Percentiles rank a stretch among this genome's conserved stretches.
These are phyloP conservation scores for Ophiostoma sp. DNA, from an alignment of 2,329 filamentous ascomycete species.

Conservation along the genomic window DNA sequence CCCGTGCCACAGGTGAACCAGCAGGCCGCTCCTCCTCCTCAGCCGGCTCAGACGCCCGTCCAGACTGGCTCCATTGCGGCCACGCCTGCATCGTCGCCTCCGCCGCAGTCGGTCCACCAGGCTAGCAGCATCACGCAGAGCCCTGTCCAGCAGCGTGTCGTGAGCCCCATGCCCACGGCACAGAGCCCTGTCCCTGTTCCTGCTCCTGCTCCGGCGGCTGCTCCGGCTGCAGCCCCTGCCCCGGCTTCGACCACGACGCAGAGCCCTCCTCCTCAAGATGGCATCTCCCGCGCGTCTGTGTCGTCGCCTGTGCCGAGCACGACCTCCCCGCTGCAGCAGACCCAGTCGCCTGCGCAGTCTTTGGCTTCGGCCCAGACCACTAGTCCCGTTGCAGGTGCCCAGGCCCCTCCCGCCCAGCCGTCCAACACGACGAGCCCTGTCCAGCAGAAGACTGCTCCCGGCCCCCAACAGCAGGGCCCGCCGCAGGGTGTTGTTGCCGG, in stretches of 20 bases:
- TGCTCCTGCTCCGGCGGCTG: not conserved
- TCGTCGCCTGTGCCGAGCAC: conserved; percentile 3
- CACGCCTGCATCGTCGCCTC: not conserved
- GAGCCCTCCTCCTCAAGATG: not conserved
- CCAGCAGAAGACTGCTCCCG: not conserved
- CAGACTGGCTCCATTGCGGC: not conserved
- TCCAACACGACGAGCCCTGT: not conserved
- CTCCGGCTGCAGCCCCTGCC: not conserved
- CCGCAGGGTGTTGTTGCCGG: not conserved
- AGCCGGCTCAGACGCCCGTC: not conserved
- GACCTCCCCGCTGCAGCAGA: not conserved
- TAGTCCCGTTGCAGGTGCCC: not conserved
- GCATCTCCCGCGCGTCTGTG: not conserved
- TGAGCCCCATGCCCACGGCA: not conserved
- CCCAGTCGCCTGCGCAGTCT: not conserved
- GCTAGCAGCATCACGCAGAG: conserved; percentile 11
- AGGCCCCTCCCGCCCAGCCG: not conserved
- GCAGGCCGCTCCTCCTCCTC: not conserved
- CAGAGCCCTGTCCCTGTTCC: not conserved
- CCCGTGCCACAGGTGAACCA: not conserved
- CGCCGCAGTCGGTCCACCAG: not conserved
- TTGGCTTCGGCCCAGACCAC: not conserved
- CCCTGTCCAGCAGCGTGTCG: not conserved
- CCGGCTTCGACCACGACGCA: not conserved
- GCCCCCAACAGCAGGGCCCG: not conserved